Conservation (phyloP, 2,329 filamentous ascomycete species). For the Aureobasidium sp. region DNA sequence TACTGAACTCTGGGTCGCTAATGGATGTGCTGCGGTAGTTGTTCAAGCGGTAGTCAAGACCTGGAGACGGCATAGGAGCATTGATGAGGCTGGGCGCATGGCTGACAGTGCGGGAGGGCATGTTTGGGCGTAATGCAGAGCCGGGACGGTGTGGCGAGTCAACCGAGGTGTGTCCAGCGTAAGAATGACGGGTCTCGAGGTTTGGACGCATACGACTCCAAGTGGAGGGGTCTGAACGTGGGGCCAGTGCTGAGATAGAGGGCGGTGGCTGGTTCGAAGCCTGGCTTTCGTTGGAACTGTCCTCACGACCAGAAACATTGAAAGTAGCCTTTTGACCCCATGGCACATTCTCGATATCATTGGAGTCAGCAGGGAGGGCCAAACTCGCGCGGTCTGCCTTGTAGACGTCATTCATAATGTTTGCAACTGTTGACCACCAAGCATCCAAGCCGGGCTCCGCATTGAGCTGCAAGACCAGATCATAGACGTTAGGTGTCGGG, state of each 20-base stretch:
- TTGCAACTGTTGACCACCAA: slow-evolving; percentile 84
- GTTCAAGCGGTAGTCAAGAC: slow-evolving; percentile 14
- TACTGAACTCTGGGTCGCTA: slow-evolving; percentile 44
- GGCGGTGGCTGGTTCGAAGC: slow-evolving; percentile 15
- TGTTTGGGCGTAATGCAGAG: slow-evolving; percentile 27
- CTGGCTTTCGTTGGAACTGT: slow-evolving; percentile 15
- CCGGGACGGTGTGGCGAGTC: slow-evolving; percentile 9
- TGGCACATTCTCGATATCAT: slow-evolving; percentile 91
- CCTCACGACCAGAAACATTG: slow-evolving; percentile 44
- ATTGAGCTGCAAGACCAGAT: slow-evolving; percentile 69
- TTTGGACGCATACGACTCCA: slow-evolving; percentile 27
- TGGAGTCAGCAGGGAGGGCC: slow-evolving; percentile 79
- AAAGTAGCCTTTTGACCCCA: slow-evolving; percentile 96
- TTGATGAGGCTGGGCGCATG: slow-evolving; percentile 29
- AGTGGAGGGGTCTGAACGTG: background rate
- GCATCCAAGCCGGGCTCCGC: slow-evolving; percentile 80
- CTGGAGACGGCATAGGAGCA: slow-evolving; percentile 8
- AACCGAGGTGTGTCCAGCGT: slow-evolving; percentile 33
- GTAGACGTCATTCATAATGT: slow-evolving; percentile 74
- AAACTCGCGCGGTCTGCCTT: slow-evolving; percentile 80
- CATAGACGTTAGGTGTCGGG: slow-evolving; percentile 78
- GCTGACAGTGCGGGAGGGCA: slow-evolving; percentile 36
- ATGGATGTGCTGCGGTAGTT: slow-evolving; percentile 23
- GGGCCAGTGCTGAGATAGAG: background rate
- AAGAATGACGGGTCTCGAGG: slow-evolving; percentile 40